Evolutionary conservation across 2,329 filamentous ascomycete genomes (phyloP).

Genomic region (Ophiostoma sp.): DNA sequence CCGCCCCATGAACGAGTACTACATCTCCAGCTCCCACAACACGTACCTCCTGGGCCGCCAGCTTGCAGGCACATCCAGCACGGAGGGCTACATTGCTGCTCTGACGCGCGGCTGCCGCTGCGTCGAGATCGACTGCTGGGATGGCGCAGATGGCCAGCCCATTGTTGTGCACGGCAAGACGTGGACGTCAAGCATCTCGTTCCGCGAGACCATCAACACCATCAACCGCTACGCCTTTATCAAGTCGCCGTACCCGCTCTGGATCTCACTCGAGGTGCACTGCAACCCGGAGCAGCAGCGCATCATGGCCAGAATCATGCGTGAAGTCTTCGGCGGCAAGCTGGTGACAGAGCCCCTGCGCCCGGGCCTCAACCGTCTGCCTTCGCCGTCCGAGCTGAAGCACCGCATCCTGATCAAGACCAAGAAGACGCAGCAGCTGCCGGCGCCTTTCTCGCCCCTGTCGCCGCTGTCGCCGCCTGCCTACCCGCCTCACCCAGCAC

Average conservation of each 20-base stretch:
- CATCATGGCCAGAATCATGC: conserved; percentile 86
- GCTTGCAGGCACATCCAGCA: conserved; percentile 81
- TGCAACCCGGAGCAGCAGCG: conserved; percentile 78
- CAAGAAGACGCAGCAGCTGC: conserved; percentile 63
- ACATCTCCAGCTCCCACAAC: conserved; percentile 97
- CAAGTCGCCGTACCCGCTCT: conserved; percentile 80
- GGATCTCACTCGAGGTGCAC: conserved; percentile 93
- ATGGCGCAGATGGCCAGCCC: conserved; percentile 80
- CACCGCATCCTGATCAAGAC: conserved; percentile 88
- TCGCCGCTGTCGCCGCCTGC: background rate
- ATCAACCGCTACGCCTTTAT: conserved; percentile 94
- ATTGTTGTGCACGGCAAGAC: conserved; percentile 88
- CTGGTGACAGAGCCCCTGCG: conserved; percentile 73
- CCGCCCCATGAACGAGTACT: conserved; percentile 90
- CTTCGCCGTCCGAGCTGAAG: conserved; percentile 79
- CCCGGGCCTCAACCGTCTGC: conserved; percentile 61
- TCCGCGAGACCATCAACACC: conserved; percentile 84
- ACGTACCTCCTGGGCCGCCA: conserved; percentile 92
- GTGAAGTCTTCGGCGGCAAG: conserved; percentile 71
- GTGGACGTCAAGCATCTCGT: conserved; percentile 80
- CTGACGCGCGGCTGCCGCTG: conserved; percentile 87
- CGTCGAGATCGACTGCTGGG: conserved; percentile 97
- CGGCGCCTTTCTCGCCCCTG: background rate
- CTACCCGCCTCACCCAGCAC: background rate
- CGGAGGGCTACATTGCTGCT: conserved; percentile 89